Evolutionary conservation across 1,284 basidiomycete species (phyloP), one percentile per base, ranked within the genome.

Genomic region (Pholiota adiposa): DNA sequence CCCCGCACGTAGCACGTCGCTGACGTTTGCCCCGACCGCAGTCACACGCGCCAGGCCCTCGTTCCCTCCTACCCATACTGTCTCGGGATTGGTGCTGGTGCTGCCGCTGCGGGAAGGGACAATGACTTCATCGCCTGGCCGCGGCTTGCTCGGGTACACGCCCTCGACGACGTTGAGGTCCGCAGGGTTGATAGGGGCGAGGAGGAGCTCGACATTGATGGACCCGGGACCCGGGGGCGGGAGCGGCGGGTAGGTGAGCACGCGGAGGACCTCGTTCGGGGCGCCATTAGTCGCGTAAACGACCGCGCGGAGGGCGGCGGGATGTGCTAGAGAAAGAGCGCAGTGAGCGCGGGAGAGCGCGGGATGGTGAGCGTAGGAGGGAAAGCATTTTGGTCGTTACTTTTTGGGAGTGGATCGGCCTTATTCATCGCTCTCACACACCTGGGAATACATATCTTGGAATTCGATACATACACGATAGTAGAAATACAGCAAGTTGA

Each of bases 151-250:
- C 0, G 93, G 92, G 69, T 94, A 94, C 16, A 90, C 84, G 9
- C 93, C 93, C 72, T 94, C 88, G 43, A 94, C 81, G 46, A 92
- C 89, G 63, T 94, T 94, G 65, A 91, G 73, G 64, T 94, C 92
- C 8, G 91, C 85, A 1, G 92, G 92, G 69, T 94, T 94, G 57
- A 94, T 84, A 4, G 92, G 90, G 1, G 89, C 82, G n/a, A 92
- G 80, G n/a, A 88, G 74, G 69, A 89, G 87, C 63, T 80, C 81
- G 66, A 94, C 71, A 67, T 90, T 89, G 38, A 89, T 73, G 4
- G 87, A 82, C 51, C 79, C 75, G 8, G 83, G 76, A 12, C 78
- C 67, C 1, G 89, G 87, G 0, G 81, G 69, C 12, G 84, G 77
- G 2, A 90, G 77, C 3, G 33, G 29, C 1, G 83, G 82, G 66